Evolutionary conservation across 345 rosid species (phyloP).

Genomic region (Citrus cavaleriei): DNA sequence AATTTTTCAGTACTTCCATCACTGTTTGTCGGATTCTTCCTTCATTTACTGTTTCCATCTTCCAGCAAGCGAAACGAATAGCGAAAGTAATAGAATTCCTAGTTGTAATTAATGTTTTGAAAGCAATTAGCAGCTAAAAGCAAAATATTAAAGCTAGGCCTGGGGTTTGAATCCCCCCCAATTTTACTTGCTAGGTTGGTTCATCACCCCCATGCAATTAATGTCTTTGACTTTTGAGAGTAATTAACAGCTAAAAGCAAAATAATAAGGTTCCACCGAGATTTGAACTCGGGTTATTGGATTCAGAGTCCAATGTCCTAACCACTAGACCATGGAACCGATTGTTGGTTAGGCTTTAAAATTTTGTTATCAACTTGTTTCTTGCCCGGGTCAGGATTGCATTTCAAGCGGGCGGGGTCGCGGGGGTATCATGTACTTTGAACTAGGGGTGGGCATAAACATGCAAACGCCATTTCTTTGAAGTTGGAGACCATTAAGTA

Average conservation of each 20-base stretch:
- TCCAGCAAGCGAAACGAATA: neutral
- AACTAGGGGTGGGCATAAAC: neutral
- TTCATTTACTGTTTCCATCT: slow-evolving; percentile 33
- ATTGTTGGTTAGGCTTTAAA: accelerated
- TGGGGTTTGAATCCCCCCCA: neutral
- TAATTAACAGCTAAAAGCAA: neutral
- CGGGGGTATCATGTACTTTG: neutral
- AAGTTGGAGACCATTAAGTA: neutral
- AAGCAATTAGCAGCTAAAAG: neutral
- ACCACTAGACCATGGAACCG: slow-evolving; percentile 90
- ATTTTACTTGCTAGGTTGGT: too few relatives aligned
- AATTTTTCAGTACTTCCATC: slow-evolving; percentile 40
- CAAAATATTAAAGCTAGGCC: neutral
- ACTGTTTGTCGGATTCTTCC: slow-evolving; percentile 57
- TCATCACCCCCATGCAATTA: too few relatives aligned
- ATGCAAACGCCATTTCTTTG: slow-evolving; percentile 16
- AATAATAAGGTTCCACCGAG: slow-evolving; percentile 71
- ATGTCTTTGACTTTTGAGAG: too few relatives aligned
- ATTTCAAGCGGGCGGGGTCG: neutral
- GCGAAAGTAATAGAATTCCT: neutral
- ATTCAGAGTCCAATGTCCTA: slow-evolving; percentile 97
- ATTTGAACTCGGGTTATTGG: slow-evolving; percentile 97
- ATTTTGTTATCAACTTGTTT: too few relatives aligned
- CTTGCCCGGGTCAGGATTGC: neutral
- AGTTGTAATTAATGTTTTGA: slow-evolving; percentile 13